These are phyloP conservation scores for Spathaspora sp. DNA, from an alignment of 805 yeast species.

Conservation along the genomic window DNA sequence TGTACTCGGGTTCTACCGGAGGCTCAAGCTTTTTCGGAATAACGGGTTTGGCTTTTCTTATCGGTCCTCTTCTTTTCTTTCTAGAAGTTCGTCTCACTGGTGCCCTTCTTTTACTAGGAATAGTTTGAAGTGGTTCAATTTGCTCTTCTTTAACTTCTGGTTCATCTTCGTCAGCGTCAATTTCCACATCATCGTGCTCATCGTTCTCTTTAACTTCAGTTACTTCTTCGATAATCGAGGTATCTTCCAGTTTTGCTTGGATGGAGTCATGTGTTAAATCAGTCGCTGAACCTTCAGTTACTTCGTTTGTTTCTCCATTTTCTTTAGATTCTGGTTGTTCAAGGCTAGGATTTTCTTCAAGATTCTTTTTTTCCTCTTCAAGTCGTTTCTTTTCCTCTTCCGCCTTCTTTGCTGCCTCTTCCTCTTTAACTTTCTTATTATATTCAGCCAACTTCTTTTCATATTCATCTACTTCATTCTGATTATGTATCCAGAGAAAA, in stretches of 20 bases:
- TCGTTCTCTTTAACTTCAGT: conserved; percentile 4
- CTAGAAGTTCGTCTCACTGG: conserved; percentile 12
- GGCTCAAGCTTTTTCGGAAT: conserved; percentile 20
- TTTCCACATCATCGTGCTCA: conserved; percentile 11
- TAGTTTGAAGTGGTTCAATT: conserved; percentile 8
- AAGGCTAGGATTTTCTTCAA: conserved; percentile 18
- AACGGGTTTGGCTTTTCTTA: conserved; percentile 5
- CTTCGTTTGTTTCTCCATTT: conserved; percentile 14
- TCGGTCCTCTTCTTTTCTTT: conserved; percentile 12
- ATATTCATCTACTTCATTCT: conserved; percentile 44
- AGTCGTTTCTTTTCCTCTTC: conserved; percentile 20
- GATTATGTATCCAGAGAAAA: conserved; percentile 49
- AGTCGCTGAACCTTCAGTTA: conserved; percentile 1
- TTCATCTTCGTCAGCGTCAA: conserved; percentile 5
- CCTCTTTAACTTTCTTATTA: conserved; percentile 22
- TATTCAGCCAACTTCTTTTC: conserved; percentile 32
- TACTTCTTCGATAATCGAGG: conserved; percentile 7
- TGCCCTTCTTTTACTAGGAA: conserved; percentile 15
- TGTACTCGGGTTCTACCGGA: conserved; percentile 43
- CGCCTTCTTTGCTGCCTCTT: conserved; percentile 22
- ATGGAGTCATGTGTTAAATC: conserved; percentile 9
- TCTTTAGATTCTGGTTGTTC: conserved; percentile 10
- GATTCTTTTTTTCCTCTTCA: conserved; percentile 22
- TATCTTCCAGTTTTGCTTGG: not conserved
- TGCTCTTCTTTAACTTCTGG: conserved; percentile 6